Evolutionary conservation across 768 basidiomycete genomes (phyloP), one percentile per base, ranked within the genome.

Genomic region (Hygrocybe punicea): DNA sequence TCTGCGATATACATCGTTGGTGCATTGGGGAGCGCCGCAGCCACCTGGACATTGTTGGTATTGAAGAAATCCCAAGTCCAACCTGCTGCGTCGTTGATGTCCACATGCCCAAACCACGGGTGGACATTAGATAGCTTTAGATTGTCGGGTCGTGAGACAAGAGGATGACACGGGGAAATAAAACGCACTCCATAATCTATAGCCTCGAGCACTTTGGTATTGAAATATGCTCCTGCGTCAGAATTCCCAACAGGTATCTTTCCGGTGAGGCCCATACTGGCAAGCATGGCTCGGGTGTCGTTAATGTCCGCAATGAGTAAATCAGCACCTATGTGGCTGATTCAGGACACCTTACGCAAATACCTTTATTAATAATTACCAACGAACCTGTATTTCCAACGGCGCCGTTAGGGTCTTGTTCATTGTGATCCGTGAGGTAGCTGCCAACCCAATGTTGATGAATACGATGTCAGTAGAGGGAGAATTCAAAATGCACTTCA

Each of bases 1-100:
- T 99, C 97, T 1, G 96, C 97, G 58, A 98, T 97, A 72, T 84
- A 95, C 81, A 92, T 86, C 45, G 77, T 67, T 0, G 94, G 93
- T 4, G 82, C 78, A 69, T 94, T 96, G 4, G 82, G n/a, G 19
- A 89, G 75, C 0, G 60, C 52, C 8, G 72, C 60, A 1, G 92
- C 88, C n/a, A 73, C 66, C 6, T 62, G 71, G 5, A 91, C 80
- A 66, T 95, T 80, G n/a, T 72, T 80, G 9, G 77, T 66, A 58
- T 86, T 64, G 78, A 94, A 97, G 77, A 91, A 98, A 0, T 80
- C 62, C 16, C 75, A 75, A 0, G 92, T 94, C 96, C 96, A 99
- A 6, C 62, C 80, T 0, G 94, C 90, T 0, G 89, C 86, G 3
- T 80, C 63, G 4, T 82, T 69, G 23, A 86, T 83, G 7, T 81